These are phyloP conservation scores for Mentha longifolia DNA, from an alignment of 257 asterid genomes.

Conservation along the genomic window DNA sequence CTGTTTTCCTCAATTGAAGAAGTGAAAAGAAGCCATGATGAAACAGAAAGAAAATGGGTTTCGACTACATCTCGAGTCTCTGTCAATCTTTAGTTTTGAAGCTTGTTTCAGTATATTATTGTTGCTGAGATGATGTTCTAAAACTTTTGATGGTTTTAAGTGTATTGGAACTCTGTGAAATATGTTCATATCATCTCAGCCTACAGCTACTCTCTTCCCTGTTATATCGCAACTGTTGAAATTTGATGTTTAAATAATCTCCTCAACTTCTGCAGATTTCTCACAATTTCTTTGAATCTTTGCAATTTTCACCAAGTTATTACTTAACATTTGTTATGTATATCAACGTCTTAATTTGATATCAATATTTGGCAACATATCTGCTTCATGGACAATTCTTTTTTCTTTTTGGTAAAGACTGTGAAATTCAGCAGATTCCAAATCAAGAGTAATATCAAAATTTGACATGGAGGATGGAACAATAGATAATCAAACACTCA, in stretches of 20 bases:
- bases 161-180: slow-evolving; percentile 43
- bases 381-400: neutral
- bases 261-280: neutral
- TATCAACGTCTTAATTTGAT: neutral
- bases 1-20: slow-evolving; percentile 82
- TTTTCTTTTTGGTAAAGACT: no score
- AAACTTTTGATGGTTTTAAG: slow-evolving; percentile 44
- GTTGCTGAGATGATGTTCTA: slow-evolving; percentile 41
- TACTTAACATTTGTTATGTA: neutral
- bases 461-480: neutral
- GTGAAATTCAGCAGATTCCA: no score
- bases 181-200: slow-evolving; percentile 37
- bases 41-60: slow-evolving; percentile 20
- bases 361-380: neutral
- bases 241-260: neutral
- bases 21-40: slow-evolving; percentile 32
- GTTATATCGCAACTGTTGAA: neutral
- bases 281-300: neutral
- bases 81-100: slow-evolving; percentile 44
- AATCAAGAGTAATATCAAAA: neutral
- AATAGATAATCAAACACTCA: neutral
- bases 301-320: neutral
- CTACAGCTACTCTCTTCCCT: neutral
- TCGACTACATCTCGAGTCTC: slow-evolving; percentile 41
- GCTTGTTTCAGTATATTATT: slow-evolving; percentile 38